Conservation (phyloP, 441 rosid genomes). For the Breynia disticha region DNA sequence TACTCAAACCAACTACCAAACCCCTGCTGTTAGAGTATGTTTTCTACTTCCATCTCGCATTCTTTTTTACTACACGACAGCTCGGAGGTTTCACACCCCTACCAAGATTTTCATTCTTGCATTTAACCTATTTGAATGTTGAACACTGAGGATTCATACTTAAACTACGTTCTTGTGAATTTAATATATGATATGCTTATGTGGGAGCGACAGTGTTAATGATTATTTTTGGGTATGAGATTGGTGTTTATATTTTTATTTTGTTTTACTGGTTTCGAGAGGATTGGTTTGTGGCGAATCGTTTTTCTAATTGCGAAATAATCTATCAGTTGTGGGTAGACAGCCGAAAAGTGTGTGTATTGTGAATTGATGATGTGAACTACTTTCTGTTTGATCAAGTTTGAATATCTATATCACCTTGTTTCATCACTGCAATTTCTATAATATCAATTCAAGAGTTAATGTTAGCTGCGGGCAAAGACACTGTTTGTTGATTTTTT, state of each 20-base stretch:
- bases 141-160: too few relatives aligned
- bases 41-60: neutral
- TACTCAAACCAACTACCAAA: slow-evolving; percentile 38
- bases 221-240: neutral
- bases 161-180: neutral
- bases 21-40: slow-evolving; percentile 45
- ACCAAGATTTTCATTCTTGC: neutral
- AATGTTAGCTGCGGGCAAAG: neutral
- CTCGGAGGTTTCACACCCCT: slow-evolving; percentile 6
- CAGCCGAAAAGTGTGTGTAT: too few relatives aligned
- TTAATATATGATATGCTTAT: neutral
- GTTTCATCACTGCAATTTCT: too few relatives aligned
- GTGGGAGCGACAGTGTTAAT: neutral
- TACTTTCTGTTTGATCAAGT: too few relatives aligned
- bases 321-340: too few relatives aligned
- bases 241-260: too few relatives aligned
- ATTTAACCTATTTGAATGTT: neutral
- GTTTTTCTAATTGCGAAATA: too few relatives aligned
- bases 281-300: too few relatives aligned
- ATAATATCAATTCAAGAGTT: too few relatives aligned
- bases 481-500: neutral
- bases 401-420: too few relatives aligned
- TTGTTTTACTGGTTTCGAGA: too few relatives aligned
- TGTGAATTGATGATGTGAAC: too few relatives aligned
- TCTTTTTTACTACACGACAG: neutral